Base-by-base conservation (phyloP, 805 yeast species). In the Myxozyma neotropica region DNA sequence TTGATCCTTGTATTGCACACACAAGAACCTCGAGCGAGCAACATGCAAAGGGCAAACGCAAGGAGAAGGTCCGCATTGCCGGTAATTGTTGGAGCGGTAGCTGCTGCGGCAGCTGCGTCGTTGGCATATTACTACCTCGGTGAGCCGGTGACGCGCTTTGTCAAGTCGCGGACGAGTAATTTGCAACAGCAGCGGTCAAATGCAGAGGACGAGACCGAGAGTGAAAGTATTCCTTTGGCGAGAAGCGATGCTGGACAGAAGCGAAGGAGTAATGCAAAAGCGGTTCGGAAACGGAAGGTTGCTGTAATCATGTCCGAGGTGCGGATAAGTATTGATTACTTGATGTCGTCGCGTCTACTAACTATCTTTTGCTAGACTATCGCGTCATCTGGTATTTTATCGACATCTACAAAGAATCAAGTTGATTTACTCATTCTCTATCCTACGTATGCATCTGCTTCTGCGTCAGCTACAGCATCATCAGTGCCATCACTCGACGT, bases 291-390 rank as follows among this genome's bases (percentile, higher is more conserved):
- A 23, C 42, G 63, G 6, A 49, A 50, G 44, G 62, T 61, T 8
- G 63, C 40, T 4, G 54, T 61, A 3, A 23, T 61, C 10, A 29
- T 58, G 43, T 58, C 62, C 2, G 39, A 57, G 54, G 65, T 61
- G 13, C 6, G 61, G 42, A 19, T 31, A 13, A 15, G 10, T 6
- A 8, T 5, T n/a, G 33, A 6, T 23, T 38, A 38, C 13, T 8
- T 38, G 5, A 7, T 10, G 13, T 15, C 4, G 29, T 2, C 3
- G 39, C 8, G 21, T 29, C 1, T 29, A 19, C 38, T 46, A 19
- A 31, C n/a, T n/a, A 24, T 15, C n/a, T n/a, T n/a, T n/a, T n/a
- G 12, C 8, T 13, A 48, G 53, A 35, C 42, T 17, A 24, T 48
- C 2, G 43, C 43, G 35, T 15, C 53, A 12, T 15, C 15, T 23